These are phyloP conservation scores for Cyathus striatus DNA, from an alignment of 768 basidiomycete species.

Conservation along the genomic window DNA sequence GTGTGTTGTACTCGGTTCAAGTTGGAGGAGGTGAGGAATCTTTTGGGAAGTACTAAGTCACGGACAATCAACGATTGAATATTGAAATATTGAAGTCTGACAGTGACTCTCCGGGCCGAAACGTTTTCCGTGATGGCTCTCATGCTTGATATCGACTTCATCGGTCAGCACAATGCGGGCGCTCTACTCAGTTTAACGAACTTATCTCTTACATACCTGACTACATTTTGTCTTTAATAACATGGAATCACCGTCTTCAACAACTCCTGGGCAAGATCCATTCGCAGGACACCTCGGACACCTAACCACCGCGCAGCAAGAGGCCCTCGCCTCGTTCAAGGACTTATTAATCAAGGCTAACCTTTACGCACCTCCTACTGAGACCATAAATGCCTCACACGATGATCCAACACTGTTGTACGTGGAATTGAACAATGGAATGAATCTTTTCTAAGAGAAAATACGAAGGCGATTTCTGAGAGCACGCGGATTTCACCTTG, in stretches of 20 bases:
- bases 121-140: too few relatives aligned
- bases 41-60: too few relatives aligned
- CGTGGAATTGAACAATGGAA: conserved; percentile 14
- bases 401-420: conserved; percentile 68
- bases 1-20: too few relatives aligned
- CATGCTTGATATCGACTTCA: too few relatives aligned
- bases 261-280: conserved; percentile 1
- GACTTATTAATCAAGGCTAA: conserved; percentile 37
- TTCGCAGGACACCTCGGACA: conserved; percentile 51
- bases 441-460: neutral
- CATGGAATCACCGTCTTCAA: conserved; percentile 3
- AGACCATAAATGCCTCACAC: conserved; percentile 37
- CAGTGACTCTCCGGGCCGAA: too few relatives aligned
- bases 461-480: conserved; percentile 69
- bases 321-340: conserved; percentile 50
- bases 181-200: too few relatives aligned
- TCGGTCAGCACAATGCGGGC: too few relatives aligned
- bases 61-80: too few relatives aligned
- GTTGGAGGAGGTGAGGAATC: too few relatives aligned
- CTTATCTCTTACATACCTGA: too few relatives aligned
- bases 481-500: conserved; percentile 64
- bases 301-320: conserved; percentile 43
- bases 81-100: too few relatives aligned
- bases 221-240: too few relatives aligned
- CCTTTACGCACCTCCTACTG: conserved; percentile 42